Base-by-base conservation (phyloP, 306 rosid genomes). In the Lagenaria siceraria region DNA sequence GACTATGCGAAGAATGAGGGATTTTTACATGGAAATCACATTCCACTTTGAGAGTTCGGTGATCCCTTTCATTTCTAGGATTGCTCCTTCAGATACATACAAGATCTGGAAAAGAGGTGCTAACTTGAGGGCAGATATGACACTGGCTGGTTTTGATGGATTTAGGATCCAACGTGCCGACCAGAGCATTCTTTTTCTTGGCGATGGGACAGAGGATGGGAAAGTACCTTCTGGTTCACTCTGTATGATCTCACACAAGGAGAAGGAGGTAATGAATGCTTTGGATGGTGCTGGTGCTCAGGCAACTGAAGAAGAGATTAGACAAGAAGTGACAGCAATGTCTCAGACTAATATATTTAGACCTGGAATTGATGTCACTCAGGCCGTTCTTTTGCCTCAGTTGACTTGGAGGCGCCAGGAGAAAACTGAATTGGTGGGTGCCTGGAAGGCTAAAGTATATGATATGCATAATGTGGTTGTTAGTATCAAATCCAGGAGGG, bases 101-200 rank as follows among this genome's bases (percentile, higher is more conserved):
- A 92, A 89, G 82, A 96, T 96, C 81, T 96, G 99, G 99, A 96
- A 96, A 83, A 86, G 91, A 87, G 99, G 99, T 72, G 97, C 97
- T 4, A 96, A 96, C 89, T 84, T 96, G 74, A 89, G 99, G 76
- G 98, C 98, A 31, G 99, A 96, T 82, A 96, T 96, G 99, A 96
- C 99, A 68, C 77, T 96, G 89, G 97, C 99, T 0, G 99, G 99
- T 51, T 96, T 96, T 51, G 99, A 96, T 82, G 99, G 99, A 65
- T 95, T 95, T 73, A 84, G 92, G 81, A 95, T 95, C 63, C 97
- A 95, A 85, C 93, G 99, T 60, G 90, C 99, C 0, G 98, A 95
- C 83, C 99, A 95, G 87, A 95, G 96, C 77, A 69, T 95, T 83
- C 78, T 95, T 78, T 95, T 95, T 58, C 89, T 95, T 25, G 99